Percentiles rank a stretch among this genome's conserved stretches.
These are phyloP conservation scores for Cerrena zonata DNA, from an alignment of 1,284 basidiomycete species.

Conservation along the genomic window DNA sequence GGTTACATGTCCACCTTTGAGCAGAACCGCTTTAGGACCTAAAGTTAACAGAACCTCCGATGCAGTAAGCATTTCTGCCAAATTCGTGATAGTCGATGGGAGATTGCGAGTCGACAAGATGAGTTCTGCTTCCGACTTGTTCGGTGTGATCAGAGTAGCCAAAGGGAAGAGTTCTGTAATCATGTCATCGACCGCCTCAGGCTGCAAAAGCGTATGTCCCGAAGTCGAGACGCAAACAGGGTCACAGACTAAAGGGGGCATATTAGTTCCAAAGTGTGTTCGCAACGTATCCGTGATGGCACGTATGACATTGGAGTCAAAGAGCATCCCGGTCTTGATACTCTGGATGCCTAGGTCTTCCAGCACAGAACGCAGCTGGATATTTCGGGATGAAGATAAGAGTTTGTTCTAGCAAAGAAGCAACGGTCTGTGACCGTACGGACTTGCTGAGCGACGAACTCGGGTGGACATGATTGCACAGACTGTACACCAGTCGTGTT, in stretches of 20 bases:
- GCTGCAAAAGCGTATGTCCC: constrained; percentile 73
- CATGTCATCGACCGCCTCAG: constrained; percentile 61
- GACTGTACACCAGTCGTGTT: constrained; percentile 83
- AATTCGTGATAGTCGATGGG: constrained; percentile 33
- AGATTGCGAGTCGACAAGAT: constrained; percentile 43
- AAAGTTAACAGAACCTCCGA: constrained; percentile 47
- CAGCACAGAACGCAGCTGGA: constrained; percentile 68
- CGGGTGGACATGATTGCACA: constrained; percentile 58
- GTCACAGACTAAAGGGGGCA: constrained; percentile 70
- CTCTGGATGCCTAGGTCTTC: constrained; percentile 70
- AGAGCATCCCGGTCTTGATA: constrained; percentile 90
- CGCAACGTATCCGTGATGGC: constrained; percentile 44
- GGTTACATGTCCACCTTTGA: constrained; percentile 84
- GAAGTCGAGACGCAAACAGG: constrained; percentile 93
- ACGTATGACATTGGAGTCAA: constrained; percentile 43
- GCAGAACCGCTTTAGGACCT: constrained; percentile 58
- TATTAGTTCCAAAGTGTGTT: constrained; percentile 26
- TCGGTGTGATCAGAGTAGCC: constrained; percentile 79
- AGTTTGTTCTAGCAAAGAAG: neutral
- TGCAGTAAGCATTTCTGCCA: constrained; percentile 64
- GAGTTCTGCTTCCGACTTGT: constrained; percentile 76
- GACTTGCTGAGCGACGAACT: constrained; percentile 71
- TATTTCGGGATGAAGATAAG: neutral
- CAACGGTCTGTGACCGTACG: constrained; percentile 16
- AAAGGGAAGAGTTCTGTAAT: constrained; percentile 66